Evolutionary conservation across 2,329 filamentous ascomycete species (phyloP).

Genomic region (Penicillium sp.): DNA sequence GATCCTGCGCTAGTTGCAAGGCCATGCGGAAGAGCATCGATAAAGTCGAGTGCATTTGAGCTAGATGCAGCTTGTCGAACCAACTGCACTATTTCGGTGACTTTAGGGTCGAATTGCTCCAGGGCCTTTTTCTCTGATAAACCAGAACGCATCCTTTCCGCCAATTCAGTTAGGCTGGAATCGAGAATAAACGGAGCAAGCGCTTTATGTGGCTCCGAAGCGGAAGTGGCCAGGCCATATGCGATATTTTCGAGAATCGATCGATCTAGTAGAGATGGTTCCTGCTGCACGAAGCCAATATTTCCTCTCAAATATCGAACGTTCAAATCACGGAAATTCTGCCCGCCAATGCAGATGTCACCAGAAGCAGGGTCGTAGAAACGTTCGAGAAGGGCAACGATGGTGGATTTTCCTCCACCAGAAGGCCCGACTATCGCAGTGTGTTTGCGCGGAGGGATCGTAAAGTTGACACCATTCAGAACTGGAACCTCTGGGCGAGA

Average conservation of each 20-base stretch:
- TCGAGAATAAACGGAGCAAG: conserved; percentile 31
- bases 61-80: conserved; percentile 12
- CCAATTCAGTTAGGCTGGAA: conserved; percentile 31
- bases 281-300: conserved; percentile 54
- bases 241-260: conserved; percentile 61
- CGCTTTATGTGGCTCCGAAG: conserved; percentile 27
- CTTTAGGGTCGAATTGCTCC: conserved; percentile 21
- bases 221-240: conserved; percentile 48
- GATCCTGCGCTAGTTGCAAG: conserved; percentile 14
- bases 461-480: conserved; percentile 36
- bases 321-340: conserved; percentile 37
- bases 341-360: conserved; percentile 34
- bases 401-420: conserved; percentile 58
- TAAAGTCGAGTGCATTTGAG: conserved; percentile 17
- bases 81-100: conserved; percentile 25
- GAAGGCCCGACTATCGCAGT: conserved; percentile 55
- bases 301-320: conserved; percentile 39
- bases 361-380: conserved; percentile 43
- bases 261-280: conserved; percentile 55
- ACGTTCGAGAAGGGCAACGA: conserved; percentile 41
- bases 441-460: conserved; percentile 40
- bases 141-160: conserved; percentile 29
- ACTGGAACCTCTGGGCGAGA: conserved; percentile 42
- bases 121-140: conserved; percentile 28
- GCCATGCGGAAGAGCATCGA: conserved; percentile 17